Percentiles rank a stretch among this genome's conserved stretches.
phyloP scores from a whole-genome alignment of 805 yeast species.

The Saccharomycopsis schoenii region DNA sequence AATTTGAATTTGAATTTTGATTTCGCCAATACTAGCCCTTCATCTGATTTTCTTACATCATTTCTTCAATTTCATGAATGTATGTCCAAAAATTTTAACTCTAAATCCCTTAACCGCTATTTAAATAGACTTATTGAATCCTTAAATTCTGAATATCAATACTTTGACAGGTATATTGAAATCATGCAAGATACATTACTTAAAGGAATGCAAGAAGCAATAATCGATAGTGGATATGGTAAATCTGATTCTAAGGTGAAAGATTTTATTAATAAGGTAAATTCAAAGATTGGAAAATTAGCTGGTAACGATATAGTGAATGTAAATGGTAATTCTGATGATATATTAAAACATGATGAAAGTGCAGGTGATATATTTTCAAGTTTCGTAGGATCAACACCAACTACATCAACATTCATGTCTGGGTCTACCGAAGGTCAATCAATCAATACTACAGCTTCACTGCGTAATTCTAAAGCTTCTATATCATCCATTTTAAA shows the following conservation, averaged over 20 bases:
- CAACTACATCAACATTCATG: background rate
- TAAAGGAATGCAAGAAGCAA: background rate
- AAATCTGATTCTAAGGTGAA: background rate
- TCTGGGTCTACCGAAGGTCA: background rate
- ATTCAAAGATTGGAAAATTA: background rate
- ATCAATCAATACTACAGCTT: background rate
- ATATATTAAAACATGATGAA: background rate
- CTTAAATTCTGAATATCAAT: background rate
- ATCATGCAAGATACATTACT: background rate
- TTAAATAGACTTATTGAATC: slow-evolving; percentile 1
- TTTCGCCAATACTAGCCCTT: background rate
- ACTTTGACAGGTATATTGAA: background rate
- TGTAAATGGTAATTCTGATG: background rate
- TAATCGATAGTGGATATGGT: background rate
- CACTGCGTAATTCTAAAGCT: background rate
- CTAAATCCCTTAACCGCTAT: slow-evolving; percentile 7
- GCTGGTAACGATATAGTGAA: background rate
- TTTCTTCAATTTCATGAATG: slow-evolving; percentile 2
- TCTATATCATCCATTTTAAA: background rate
- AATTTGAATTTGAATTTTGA: background rate
- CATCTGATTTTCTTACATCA: background rate
- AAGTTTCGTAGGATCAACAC: background rate
- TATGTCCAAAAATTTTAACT: slow-evolving; percentile 4
- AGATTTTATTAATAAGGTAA: background rate
- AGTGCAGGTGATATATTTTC: background rate